A percentile compares a stretch with the other conserved stretches of the same genome.
phyloP scores from a whole-genome alignment of 352 stramenopile species.

The Phytophthora vignae region DNA sequence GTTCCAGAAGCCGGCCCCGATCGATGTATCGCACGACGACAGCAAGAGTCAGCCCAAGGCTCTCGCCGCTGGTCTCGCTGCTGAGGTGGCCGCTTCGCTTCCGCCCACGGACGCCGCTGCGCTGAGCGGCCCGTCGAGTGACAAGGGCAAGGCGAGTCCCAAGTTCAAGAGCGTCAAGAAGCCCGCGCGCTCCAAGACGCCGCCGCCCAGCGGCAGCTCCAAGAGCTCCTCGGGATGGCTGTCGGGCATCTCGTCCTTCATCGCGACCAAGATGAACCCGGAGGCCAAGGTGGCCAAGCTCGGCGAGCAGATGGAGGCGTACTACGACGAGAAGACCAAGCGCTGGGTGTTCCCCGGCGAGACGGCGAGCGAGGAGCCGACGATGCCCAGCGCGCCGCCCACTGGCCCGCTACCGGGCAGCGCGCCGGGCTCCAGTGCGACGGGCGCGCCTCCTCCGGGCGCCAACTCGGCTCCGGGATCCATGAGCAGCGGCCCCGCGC shows the following conservation, averaged over 20 bases:
- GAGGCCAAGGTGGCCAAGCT: conserved; percentile 87
- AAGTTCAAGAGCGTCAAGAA: conserved; percentile 77
- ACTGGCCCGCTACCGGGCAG: conserved; percentile 69
- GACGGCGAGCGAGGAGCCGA: conserved; percentile 62
- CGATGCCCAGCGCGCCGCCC: conserved; percentile 75
- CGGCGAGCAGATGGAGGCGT: conserved; percentile 80
- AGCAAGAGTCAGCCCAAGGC: conserved; percentile 31
- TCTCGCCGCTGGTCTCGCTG: conserved; percentile 10
- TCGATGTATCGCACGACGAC: conserved; percentile 14
- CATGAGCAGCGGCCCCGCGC: conserved; percentile 47
- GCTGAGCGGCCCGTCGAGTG: conserved; percentile 63
- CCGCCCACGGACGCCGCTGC: conserved; percentile 20
- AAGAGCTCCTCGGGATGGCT: conserved; percentile 67
- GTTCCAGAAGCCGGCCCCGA: conserved; percentile 26
- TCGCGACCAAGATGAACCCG: conserved; percentile 83
- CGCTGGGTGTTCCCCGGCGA: conserved; percentile 91
- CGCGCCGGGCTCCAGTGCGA: conserved; percentile 44
- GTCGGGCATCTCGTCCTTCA: conserved; percentile 68
- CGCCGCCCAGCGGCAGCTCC: conserved; percentile 73
- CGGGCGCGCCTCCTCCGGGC: conserved; percentile 47
- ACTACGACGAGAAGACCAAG: conserved; percentile 85
- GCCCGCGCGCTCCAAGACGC: conserved; percentile 73
- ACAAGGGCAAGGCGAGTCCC: conserved; percentile 76
- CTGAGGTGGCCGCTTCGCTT: conserved; percentile 33
- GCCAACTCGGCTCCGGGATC: conserved; percentile 76